Percentiles rank a stretch among this genome's conserved stretches.
Evolutionary conservation across 164 flowering plant genomes (phyloP).

Genomic region (Litsea cubeba): DNA sequence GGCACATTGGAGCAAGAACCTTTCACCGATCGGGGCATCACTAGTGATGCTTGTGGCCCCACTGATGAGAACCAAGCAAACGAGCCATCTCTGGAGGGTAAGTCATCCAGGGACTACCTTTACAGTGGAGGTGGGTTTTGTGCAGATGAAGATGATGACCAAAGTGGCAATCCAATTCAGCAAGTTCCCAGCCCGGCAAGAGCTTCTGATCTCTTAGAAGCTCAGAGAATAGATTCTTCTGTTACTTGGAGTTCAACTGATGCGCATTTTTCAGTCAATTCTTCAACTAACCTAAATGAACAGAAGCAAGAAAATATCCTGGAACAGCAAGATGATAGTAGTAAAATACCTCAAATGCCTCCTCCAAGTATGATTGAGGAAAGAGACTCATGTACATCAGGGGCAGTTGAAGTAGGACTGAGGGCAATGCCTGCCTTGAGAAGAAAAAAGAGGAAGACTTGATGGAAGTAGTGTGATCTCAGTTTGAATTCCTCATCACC

Average conservation of each 20-base stretch:
- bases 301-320: not conserved
- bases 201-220: conserved; percentile 6
- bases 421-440: conserved; percentile 63
- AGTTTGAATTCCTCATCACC: not conserved
- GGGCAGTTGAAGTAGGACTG: conserved; percentile 21
- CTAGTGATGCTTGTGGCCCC: conserved; percentile 13
- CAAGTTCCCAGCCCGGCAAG: conserved; percentile 1
- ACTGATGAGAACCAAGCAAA: conserved; percentile 10
- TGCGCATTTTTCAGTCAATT: not conserved
- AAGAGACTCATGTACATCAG: not conserved
- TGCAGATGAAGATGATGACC: conserved; percentile 32
- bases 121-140: conserved; percentile 49
- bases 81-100: conserved; percentile 6
- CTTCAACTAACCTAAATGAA: not conserved
- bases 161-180: conserved; percentile 11
- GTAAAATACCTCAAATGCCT: not conserved
- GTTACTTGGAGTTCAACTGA: conserved; percentile 4
- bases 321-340: conserved; percentile 2
- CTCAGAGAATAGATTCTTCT: conserved; percentile 1
- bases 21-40: not conserved
- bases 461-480: not conserved
- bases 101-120: conserved; percentile 22
- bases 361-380: not conserved
- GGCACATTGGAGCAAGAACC: conserved; percentile 19
- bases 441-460: conserved; percentile 37